Base-by-base conservation (phyloP, 2,329 filamentous ascomycete genomes). In the Samsoniella hepiali region DNA sequence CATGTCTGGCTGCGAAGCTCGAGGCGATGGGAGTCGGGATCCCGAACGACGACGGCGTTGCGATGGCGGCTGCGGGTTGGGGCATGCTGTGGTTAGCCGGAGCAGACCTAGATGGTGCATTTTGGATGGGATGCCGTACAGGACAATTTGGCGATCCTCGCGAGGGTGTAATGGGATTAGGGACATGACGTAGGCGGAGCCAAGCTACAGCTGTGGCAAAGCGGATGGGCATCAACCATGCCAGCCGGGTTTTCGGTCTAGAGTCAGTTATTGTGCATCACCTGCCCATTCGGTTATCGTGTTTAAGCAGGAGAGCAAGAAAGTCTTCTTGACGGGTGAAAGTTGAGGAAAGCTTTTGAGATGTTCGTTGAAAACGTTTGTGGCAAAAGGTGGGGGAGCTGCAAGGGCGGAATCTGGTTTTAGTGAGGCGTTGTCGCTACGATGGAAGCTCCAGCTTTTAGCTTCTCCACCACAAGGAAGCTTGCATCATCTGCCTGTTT, bases 21-120 rank as follows among this genome's bases (percentile, higher is more conserved):
- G 67, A 99, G 86, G 69, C 93, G 91, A 67, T 89, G 89, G 7
- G 93, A 97, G 36, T 87, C 83, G 54, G 88, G 90, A 77, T 99
- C 94, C 72, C 91, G 93, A 44, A 98, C 88, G 51, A 99, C 95
- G 63, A 99, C 88, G 29, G 93, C 90, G 78, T 97, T 92, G 72
- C 91, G 90, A 75, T 97, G 93, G 66, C 94, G 95, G 59, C 95
- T 98, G 71, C 31, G 32, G 32, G 31, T 1, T 38, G 38, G 4
- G 11, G 22, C 36, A 53, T 56, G 3, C 13, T 31, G 54, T 34
- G 27, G 15, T 27, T 55, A 45, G 31, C 32, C 38, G 29, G 34
- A 58, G 22, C 27, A 17, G 34, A 10, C 40, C 17, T 4, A 9
- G 15, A n/a, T 31, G 11, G n/a, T 15, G 57, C 40, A 50, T 5